These are phyloP conservation scores for Haplosporangium sp. DNA, from an alignment of 371 early-diverging fungal species.

Conservation along the genomic window DNA sequence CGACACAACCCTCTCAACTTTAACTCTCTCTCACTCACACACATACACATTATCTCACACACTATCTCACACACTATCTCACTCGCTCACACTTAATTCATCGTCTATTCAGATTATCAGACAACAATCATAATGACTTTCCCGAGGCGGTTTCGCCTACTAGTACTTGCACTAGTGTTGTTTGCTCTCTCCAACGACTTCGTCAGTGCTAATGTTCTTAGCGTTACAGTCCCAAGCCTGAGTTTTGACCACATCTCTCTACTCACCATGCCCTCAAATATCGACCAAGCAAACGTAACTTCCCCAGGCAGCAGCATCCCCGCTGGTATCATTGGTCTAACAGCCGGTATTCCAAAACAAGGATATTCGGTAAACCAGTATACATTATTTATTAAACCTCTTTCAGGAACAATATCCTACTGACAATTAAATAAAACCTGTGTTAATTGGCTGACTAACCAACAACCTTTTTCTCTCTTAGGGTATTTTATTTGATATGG, in stretches of 20 bases:
- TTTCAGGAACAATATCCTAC: background rate
- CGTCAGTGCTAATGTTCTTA: constrained; percentile 17
- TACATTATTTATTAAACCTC: background rate
- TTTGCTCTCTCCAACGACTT: constrained; percentile 8
- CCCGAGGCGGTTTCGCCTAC: background rate
- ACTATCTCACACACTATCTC: background rate
- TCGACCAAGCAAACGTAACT: constrained; percentile 7
- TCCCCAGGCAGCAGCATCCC: constrained; percentile 1
- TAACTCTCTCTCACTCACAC: background rate
- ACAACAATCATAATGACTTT: background rate
- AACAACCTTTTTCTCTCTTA: background rate
- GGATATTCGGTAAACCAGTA: constrained; percentile 38
- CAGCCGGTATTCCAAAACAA: constrained; percentile 17
- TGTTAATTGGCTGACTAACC: background rate
- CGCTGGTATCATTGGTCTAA: constrained; percentile 12
- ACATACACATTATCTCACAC: background rate
- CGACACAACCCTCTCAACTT: background rate
- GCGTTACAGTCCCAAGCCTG: constrained; percentile 4
- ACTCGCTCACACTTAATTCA: background rate
- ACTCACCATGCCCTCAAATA: constrained; percentile 6
- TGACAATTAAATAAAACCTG: background rate
- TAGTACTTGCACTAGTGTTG: background rate
- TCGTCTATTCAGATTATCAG: background rate
- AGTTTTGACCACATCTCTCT: constrained; percentile 36
- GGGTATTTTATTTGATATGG: constrained; percentile 50